A percentile compares a stretch with the other conserved stretches of the same genome.
phyloP scores from a whole-genome alignment of 2,329 filamentous ascomycete species.

The Emmonsiellopsis sp. region DNA sequence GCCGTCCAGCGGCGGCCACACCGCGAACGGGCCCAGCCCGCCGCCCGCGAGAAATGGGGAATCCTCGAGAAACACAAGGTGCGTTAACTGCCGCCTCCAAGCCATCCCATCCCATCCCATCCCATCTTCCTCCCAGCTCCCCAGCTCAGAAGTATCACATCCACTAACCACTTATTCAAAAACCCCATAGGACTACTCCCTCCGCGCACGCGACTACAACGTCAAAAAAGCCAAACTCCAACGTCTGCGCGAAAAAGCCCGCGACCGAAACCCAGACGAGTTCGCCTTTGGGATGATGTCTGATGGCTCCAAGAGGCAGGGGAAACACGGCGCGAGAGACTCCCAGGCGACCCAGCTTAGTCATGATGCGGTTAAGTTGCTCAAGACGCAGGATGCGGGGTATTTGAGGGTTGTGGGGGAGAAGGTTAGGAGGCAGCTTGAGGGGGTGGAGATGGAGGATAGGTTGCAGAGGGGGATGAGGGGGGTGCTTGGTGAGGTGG shows the following conservation, averaged over 20 bases:
- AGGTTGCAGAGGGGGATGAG: conserved; percentile 32
- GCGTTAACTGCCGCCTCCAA: conserved; percentile 5
- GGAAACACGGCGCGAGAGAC: conserved; percentile 38
- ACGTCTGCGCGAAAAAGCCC: conserved; percentile 50
- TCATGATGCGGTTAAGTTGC: conserved; percentile 51
- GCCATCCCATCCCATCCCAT: too few species aligned
- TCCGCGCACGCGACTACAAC: conserved; percentile 56
- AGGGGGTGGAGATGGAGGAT: conserved; percentile 40
- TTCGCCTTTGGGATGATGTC: conserved; percentile 59
- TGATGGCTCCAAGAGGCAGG: conserved; percentile 32
- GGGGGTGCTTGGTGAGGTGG: conserved; percentile 15
- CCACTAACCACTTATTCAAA: background rate
- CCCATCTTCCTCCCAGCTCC: too few species aligned
- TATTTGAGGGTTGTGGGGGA: conserved; percentile 53
- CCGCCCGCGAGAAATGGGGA: conserved; percentile 75
- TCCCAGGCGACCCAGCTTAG: conserved; percentile 40
- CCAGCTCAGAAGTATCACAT: background rate
- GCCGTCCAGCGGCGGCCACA: conserved; percentile 73
- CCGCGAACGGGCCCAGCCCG: conserved; percentile 78
- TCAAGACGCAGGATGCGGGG: conserved; percentile 58
- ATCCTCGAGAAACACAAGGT: conserved; percentile 94
- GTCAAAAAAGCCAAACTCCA: conserved; percentile 52
- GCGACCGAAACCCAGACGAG: conserved; percentile 56
- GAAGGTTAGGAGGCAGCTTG: conserved; percentile 45
- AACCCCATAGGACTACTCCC: conserved; percentile 49